These are phyloP conservation scores for Farysia itapuensis DNA, from an alignment of 1,284 basidiomycete genomes.

Conservation along the genomic window DNA sequence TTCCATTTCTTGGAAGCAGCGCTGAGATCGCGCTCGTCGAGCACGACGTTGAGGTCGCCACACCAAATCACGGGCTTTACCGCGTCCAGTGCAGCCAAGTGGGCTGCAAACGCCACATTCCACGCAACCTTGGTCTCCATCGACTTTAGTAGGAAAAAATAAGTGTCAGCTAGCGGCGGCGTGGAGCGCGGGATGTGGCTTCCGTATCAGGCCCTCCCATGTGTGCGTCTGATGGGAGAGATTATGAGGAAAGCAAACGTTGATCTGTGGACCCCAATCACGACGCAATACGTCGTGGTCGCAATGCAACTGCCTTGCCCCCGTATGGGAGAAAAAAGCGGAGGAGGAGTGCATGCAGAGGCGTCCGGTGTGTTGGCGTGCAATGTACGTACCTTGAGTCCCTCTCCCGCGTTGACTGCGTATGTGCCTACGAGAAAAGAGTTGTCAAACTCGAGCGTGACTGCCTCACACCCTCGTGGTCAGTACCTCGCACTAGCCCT, in stretches of 20 bases:
- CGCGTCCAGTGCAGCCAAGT: conserved; percentile 72
- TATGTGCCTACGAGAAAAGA: conserved; percentile 79
- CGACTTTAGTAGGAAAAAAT: conserved; percentile 7
- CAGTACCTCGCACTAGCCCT: neutral
- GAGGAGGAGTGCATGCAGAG: too few relatives aligned
- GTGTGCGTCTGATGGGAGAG: conserved; percentile 3
- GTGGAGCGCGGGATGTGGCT: conserved; percentile 13
- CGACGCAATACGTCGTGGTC: too few relatives aligned
- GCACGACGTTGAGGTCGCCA: conserved; percentile 86
- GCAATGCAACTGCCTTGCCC: too few relatives aligned
- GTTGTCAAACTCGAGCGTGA: conserved; percentile 76
- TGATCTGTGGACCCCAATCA: too few relatives aligned
- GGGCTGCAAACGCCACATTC: conserved; percentile 62
- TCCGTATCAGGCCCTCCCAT: conserved; percentile 16
- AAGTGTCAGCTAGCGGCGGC: neutral
- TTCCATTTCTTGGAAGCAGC: conserved; percentile 62
- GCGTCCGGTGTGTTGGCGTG: neutral
- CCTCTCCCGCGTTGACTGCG: conserved; percentile 80
- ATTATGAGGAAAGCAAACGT: conserved; percentile 17
- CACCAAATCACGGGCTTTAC: conserved; percentile 83
- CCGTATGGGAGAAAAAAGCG: too few relatives aligned
- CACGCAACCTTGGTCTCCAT: conserved; percentile 46
- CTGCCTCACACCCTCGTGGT: conserved; percentile 60
- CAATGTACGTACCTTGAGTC: conserved; percentile 68
- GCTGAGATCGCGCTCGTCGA: conserved; percentile 56